phyloP scores from a whole-genome alignment of 257 asterid species.

The Cinchona pubescens region DNA sequence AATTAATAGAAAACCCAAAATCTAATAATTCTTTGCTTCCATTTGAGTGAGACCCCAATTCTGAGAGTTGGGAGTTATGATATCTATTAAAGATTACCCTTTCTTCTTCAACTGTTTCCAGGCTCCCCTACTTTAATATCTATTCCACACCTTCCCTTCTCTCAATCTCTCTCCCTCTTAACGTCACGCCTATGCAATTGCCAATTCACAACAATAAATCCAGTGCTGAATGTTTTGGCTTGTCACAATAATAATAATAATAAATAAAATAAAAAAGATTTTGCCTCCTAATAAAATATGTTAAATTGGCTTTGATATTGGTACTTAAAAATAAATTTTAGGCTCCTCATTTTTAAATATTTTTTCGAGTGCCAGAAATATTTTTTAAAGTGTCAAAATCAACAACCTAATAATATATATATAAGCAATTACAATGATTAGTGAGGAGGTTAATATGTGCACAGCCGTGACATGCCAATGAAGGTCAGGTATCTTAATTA shows the following conservation, averaged over 20 bases:
- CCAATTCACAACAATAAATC: slow-evolving; percentile 15
- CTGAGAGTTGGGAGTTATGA: slow-evolving; percentile 44
- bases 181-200: slow-evolving; percentile 39
- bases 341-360: too few relatives aligned
- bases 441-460: not conserved
- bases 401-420: too few relatives aligned
- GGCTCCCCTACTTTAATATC: slow-evolving; percentile 36
- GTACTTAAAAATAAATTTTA: too few relatives aligned
- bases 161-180: slow-evolving; percentile 8
- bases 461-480: slow-evolving; percentile 4
- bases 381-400: too few relatives aligned
- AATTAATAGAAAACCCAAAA: too few relatives aligned
- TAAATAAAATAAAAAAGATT: too few relatives aligned
- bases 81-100: slow-evolving; percentile 34
- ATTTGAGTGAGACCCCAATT: slow-evolving; percentile 35
- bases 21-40: not conserved
- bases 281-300: too few relatives aligned
- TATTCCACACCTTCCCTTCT: not conserved
- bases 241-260: too few relatives aligned
- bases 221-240: slow-evolving; percentile 25
- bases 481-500: slow-evolving; percentile 9
- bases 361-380: too few relatives aligned
- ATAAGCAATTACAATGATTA: too few relatives aligned
- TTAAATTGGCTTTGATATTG: too few relatives aligned
- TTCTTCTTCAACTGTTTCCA: slow-evolving; percentile 40